Evolutionary conservation across 129 eudicot species (phyloP).

Genomic region (Scalesia atractyloides): DNA sequence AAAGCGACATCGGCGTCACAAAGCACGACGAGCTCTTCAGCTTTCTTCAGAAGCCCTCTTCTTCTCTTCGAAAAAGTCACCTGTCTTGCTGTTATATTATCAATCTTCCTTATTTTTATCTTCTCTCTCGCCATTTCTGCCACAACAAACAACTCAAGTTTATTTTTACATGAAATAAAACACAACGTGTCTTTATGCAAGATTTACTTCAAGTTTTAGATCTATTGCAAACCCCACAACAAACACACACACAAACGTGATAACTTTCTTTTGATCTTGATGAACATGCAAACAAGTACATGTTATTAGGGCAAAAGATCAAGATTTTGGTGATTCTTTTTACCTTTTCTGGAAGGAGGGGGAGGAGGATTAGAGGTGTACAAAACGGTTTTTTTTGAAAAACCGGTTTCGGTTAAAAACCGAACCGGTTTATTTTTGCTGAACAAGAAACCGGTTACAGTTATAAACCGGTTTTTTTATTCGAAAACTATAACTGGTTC

Average conservation of each 20-base stretch:
- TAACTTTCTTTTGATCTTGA: neutral
- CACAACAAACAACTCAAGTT: neutral
- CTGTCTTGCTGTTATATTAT: slow-evolving; percentile 55
- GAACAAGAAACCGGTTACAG: too few species aligned
- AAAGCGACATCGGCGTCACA: slow-evolving; percentile 69
- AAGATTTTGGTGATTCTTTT: slow-evolving; percentile 22
- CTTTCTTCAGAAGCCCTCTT: slow-evolving; percentile 62
- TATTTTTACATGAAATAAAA: neutral
- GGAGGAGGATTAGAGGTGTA: too few species aligned
- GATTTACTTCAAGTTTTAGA: slow-evolving; percentile 13
- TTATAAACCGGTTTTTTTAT: too few species aligned
- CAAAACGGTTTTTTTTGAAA: too few species aligned
- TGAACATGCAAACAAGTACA: slow-evolving; percentile 21
- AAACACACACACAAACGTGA: slow-evolving; percentile 18
- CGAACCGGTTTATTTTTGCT: too few species aligned
- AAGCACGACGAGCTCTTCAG: slow-evolving; percentile 59
- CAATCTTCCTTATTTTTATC: slow-evolving; percentile 52
- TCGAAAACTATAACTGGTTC: too few species aligned
- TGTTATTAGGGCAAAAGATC: slow-evolving; percentile 1
- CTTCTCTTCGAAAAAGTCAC: slow-evolving; percentile 64
- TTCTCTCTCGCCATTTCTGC: slow-evolving; percentile 58
- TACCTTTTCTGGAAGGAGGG: slow-evolving; percentile 29
- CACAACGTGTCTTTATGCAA: neutral
- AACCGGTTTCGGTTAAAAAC: too few species aligned
- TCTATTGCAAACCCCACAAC: slow-evolving; percentile 31